A percentile compares a stretch with the other conserved stretches of the same genome.
Evolutionary conservation across 2,329 filamentous ascomycete genomes (phyloP).

Genomic region (Trichoderma asperellum): DNA sequence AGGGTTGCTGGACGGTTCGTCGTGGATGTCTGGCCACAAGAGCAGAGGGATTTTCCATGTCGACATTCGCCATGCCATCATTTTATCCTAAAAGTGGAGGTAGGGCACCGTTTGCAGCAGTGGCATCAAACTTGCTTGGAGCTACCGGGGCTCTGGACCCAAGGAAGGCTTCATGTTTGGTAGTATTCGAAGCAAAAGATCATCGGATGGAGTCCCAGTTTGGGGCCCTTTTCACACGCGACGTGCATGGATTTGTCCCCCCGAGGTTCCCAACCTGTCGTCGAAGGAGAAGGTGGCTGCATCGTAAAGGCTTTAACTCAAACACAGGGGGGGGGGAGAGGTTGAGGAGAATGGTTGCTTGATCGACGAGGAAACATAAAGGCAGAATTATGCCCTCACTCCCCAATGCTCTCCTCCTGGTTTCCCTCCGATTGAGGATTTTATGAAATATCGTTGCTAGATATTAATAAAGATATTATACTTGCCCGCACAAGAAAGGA

Average conservation of each 20-base stretch:
- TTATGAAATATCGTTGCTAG: neutral
- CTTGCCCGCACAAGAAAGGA: neutral
- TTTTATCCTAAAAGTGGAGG: constrained; percentile 4
- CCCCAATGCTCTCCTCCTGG: neutral
- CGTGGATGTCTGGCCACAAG: neutral
- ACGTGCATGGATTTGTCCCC: constrained; percentile 9
- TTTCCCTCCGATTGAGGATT: neutral
- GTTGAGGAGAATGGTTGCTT: neutral
- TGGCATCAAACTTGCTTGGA: neutral
- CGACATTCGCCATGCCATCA: constrained; percentile 5
- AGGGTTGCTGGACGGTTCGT: neutral
- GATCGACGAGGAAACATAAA: constrained; percentile 13
- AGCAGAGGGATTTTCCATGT: constrained; percentile 22
- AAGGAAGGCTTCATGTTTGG: neutral
- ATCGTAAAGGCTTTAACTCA: neutral
- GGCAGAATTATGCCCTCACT: neutral
- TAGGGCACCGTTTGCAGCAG: neutral
- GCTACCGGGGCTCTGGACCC: constrained; percentile 6
- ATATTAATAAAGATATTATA: neutral
- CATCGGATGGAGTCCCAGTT: neutral
- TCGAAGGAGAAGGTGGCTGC: constrained; percentile 1
- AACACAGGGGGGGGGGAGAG: neutral
- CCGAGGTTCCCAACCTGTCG: neutral
- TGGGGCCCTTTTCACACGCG: neutral
- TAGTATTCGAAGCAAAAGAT: neutral